Percentiles rank a stretch among this genome's conserved stretches.
Conservation (phyloP, 2,329 filamentous ascomycete genomes). For the Cryphonectria radicalis region DNA sequence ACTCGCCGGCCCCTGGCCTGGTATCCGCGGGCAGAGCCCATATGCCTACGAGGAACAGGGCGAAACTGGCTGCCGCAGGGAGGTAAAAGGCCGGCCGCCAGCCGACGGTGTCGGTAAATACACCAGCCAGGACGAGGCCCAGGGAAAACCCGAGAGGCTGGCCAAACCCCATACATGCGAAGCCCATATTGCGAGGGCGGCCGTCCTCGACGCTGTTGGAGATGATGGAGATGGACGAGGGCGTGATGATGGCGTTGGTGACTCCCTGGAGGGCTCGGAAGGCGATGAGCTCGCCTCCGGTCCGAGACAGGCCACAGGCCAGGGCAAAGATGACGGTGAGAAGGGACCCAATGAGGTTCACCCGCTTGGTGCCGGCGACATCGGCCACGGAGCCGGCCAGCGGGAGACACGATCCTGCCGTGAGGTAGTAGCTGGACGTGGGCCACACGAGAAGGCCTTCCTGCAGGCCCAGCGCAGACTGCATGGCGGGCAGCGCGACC, state of each 20-base stretch:
- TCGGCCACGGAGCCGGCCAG: constrained; percentile 46
- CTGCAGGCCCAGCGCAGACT: constrained; percentile 41
- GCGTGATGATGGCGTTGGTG: constrained; percentile 41
- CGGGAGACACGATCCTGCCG: constrained; percentile 43
- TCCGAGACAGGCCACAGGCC: constrained; percentile 38
- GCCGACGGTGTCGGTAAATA: constrained; percentile 50
- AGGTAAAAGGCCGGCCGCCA: constrained; percentile 55
- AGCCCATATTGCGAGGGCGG: constrained; percentile 44
- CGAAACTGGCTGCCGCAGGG: constrained; percentile 41
- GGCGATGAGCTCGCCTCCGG: constrained; percentile 42
- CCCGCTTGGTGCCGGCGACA: constrained; percentile 39
- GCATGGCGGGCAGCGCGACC: constrained; percentile 47
- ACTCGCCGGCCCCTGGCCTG: constrained; percentile 21
- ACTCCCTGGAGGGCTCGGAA: constrained; percentile 47
- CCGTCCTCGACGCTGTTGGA: constrained; percentile 39
- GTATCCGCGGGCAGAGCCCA: constrained; percentile 43
- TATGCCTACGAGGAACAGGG: constrained; percentile 41
- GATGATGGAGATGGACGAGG: constrained; percentile 43
- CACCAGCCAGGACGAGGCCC: constrained; percentile 54
- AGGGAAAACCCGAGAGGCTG: constrained; percentile 55
- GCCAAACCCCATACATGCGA: constrained; percentile 49
- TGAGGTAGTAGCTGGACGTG: constrained; percentile 41
- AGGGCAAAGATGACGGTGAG: constrained; percentile 38
- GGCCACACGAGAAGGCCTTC: constrained; percentile 46
- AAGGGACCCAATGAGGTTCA: constrained; percentile 42